phyloP scores from a whole-genome alignment of 164 flowering plant species.

The Malania oleifera region DNA sequence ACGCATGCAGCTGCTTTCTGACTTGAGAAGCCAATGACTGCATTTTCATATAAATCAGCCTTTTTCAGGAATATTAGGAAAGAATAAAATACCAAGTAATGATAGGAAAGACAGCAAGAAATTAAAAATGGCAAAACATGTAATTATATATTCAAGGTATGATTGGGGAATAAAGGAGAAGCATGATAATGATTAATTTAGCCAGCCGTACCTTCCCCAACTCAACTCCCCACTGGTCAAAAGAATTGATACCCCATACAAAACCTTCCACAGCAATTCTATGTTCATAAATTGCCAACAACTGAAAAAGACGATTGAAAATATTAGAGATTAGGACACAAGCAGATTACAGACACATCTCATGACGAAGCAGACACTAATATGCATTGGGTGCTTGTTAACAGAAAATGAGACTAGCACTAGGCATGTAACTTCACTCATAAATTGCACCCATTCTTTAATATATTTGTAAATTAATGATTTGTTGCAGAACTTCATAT shows the following conservation, averaged over 20 bases:
- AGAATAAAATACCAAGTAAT: background rate
- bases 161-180: background rate
- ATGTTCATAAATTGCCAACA: constrained; percentile 92
- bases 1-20: constrained; percentile 74
- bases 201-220: constrained; percentile 73
- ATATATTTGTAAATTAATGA: too few relatives aligned
- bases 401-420: too few relatives aligned
- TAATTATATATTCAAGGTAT: background rate
- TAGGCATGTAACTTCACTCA: too few relatives aligned
- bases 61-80: background rate
- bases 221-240: constrained; percentile 99
- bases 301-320: constrained; percentile 36
- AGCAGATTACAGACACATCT: background rate
- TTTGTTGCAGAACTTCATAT: too few relatives aligned
- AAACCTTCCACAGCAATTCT: constrained; percentile 95
- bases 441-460: too few relatives aligned
- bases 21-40: constrained; percentile 89
- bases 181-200: background rate
- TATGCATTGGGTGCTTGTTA: too few relatives aligned
- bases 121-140: background rate
- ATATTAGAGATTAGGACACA: background rate
- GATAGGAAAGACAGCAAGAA: background rate
- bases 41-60: constrained; percentile 9
- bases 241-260: constrained; percentile 96
- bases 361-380: too few relatives aligned